Evolutionary conservation across 2,329 filamentous ascomycete species (phyloP), one percentile per base, ranked within the genome.

Genomic region (Cryphonectria parasitica): DNA sequence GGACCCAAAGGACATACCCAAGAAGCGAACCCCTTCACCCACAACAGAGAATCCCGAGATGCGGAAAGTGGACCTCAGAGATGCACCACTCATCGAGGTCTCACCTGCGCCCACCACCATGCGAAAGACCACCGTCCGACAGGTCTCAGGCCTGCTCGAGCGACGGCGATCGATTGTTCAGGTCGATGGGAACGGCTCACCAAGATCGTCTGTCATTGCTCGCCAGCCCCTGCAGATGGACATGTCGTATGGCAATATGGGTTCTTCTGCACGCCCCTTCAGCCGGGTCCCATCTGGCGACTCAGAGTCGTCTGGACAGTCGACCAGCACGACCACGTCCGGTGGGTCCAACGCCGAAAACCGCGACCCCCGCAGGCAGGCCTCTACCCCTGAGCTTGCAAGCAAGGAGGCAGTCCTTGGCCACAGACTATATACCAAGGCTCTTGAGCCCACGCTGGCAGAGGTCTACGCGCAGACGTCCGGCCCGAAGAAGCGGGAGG

Each of bases 201-300:
- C 84, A 70, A 77, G 82, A 73, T 74, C 80, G 45, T 78, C 83
- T 22, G 69, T 82, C 69, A 85, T 85, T 2, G 80, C 88, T 10
- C 94, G 93, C 80, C 91, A 93, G 74, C 95, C 95, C 0, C 86
- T 98, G 1, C 94, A 94, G 69, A 88, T 96, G 1, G 94, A 98
- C 77, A 91, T 97, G 85, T 97, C 92, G 7, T 98, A 97, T 81
- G 96, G 95, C 66, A 98, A 98, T 80, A 92, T 91, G 10, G 93
- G 93, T 1, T 98, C 95, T 0, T 97, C 95, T 22, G 93, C 97
- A 74, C 91, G 95, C 68, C 91, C 97, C 67, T 98, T 98, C 84
- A 92, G 93, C 74, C 90, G 95, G 34, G 94, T 97, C 0, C 87
- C 87, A 0, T 96, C 95, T 0, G 92, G 93, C 76, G 84, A 86